Conservation (phyloP, 2,329 filamentous ascomycete genomes). For the Cytospora chrysosperma region DNA sequence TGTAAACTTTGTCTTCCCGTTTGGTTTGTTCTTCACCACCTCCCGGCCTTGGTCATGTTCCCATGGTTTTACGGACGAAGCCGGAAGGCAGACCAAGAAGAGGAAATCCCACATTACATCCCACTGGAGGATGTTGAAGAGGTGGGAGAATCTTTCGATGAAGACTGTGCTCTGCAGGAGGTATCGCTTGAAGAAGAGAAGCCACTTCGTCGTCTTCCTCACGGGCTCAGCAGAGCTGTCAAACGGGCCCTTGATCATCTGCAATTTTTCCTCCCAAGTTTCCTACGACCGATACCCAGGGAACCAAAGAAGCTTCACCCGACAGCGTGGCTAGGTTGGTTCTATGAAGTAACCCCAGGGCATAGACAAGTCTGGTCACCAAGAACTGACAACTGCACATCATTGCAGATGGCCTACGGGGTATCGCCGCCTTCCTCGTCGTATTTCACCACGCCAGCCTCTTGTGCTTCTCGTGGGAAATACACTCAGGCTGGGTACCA, state of each 20-base stretch:
- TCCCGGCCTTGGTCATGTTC: neutral
- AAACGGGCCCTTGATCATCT: neutral
- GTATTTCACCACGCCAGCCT: slow-evolving; percentile 26
- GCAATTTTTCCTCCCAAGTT: neutral
- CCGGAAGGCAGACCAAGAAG: neutral
- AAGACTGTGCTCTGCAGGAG: neutral
- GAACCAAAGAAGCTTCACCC: slow-evolving; percentile 17
- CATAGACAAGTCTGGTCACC: neutral
- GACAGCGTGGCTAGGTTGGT: slow-evolving; percentile 24
- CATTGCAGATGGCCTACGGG: slow-evolving; percentile 28
- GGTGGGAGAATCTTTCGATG: neutral
- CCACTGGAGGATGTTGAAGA: slow-evolving; percentile 9
- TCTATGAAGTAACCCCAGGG: neutral
- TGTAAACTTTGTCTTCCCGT: neutral
- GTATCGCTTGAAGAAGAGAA: neutral
- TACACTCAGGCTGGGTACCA: slow-evolving; percentile 19
- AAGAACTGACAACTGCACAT: neutral
- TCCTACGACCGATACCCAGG: neutral
- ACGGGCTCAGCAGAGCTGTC: neutral
- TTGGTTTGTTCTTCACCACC: neutral
- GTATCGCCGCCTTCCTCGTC: slow-evolving; percentile 27
- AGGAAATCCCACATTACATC: slow-evolving; percentile 3
- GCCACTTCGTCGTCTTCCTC: neutral
- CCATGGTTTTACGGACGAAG: neutral
- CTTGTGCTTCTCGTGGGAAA: slow-evolving; percentile 20